Base-by-base conservation (phyloP, 1,284 basidiomycete genomes). In the Meripilus lineatus region DNA sequence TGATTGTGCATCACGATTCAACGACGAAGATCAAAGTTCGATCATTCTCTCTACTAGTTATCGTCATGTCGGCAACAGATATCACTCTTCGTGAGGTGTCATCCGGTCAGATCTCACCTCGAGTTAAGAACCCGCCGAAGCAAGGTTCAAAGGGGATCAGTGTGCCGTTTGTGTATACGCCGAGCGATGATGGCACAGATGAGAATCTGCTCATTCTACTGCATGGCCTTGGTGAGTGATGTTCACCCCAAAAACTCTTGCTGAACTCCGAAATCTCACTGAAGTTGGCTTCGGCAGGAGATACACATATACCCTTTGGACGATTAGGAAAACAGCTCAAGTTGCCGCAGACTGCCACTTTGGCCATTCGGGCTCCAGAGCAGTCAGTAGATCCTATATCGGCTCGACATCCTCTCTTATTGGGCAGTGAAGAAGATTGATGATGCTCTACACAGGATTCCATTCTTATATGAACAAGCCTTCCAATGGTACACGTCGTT, bases 401-500 rank as follows among this genome's bases (percentile, higher is more conserved):
- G 15, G 26, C 15, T 34, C 32, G 26, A 28, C 36, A 6, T 26
- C 24, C 8, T 15, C 2, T 22, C 18, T 13, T 42, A 18, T 20
- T 37, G n/a, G n/a, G n/a, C n/a, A n/a, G n/a, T n/a, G n/a, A n/a
- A n/a, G n/a, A n/a, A n/a, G n/a, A n/a, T n/a, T n/a, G n/a, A n/a
- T n/a, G n/a, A n/a, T n/a, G n/a, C n/a, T n/a, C n/a, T n/a, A n/a
- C 5, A 15, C 55, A 85, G 87, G 50, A 78, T 95, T 17, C 93
- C 93, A 0, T 86, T 84, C 55, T 71, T 95, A 32, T 83, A 92
- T 51, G 78, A 85, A 60, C 71, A 82, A 37, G 79, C 85, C 1
- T 94, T 75, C 64, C 89, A 93, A 61, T 95, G 93, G 93, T 95
- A 90, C 64, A 69, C 76, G 14, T 88, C 89, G 32, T 95, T 94